Evolutionary conservation across 2,329 filamentous ascomycete species (phyloP).

Genomic region (Penicillium olsonii): DNA sequence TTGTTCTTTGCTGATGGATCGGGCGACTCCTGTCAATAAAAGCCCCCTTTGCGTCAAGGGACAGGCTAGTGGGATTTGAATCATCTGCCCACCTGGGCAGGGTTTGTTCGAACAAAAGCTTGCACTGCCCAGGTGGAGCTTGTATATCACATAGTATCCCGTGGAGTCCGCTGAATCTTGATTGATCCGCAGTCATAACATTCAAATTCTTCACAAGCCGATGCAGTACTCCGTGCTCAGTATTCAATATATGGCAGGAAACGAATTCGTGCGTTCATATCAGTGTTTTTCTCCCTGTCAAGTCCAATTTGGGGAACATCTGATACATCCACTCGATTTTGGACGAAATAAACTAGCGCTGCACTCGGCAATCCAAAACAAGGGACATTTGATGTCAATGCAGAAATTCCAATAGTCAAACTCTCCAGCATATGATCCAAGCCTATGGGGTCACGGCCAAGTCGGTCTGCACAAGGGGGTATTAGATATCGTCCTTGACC

Average conservation of each 20-base stretch:
- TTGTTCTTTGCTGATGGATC: neutral
- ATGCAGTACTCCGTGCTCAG: no score
- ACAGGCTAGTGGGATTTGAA: neutral
- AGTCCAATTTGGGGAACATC: neutral
- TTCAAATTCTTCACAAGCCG: no score
- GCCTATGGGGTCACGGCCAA: neutral
- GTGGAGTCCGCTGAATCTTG: no score
- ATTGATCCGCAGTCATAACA: no score
- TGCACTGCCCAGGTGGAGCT: no score
- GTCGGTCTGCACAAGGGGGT: neutral
- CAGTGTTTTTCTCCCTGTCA: no score
- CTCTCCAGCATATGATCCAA: constrained; percentile 6
- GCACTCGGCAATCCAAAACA: constrained; percentile 5
- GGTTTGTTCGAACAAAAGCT: neutral
- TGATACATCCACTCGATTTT: constrained; percentile 4
- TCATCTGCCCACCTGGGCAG: neutral
- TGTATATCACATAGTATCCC: no score
- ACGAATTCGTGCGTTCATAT: no score
- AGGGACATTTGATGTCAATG: constrained; percentile 5
- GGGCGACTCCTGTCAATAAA: neutral
- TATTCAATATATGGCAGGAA: no score
- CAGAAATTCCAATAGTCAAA: constrained; percentile 5
- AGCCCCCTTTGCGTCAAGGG: neutral
- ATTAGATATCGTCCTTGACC: neutral
- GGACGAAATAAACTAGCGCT: constrained; percentile 1